A percentile compares a stretch with the other conserved stretches of the same genome.
Evolutionary conservation across 2,329 filamentous ascomycete species (phyloP).

Genomic region (Alternaria dauci): DNA sequence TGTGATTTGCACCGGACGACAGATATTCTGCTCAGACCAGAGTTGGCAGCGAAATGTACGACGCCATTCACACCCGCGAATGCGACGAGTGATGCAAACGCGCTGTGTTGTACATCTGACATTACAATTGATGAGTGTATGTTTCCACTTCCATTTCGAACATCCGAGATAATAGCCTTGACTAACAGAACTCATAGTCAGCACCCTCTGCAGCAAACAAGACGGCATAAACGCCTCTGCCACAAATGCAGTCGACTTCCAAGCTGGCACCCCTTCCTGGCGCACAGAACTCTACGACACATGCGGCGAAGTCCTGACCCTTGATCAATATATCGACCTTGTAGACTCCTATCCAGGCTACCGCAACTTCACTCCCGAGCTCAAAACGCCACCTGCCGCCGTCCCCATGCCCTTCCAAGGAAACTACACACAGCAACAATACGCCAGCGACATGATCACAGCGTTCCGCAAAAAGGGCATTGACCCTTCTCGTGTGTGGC

Average conservation of each 20-base stretch:
- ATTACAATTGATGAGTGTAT: slow-evolving; percentile 29
- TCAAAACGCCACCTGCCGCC: slow-evolving; percentile 63
- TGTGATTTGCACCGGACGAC: slow-evolving; percentile 75
- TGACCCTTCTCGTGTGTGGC: slow-evolving; percentile 51
- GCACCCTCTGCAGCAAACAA: slow-evolving; percentile 28
- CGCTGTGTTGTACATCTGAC: slow-evolving; percentile 30
- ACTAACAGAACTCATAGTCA: slow-evolving; percentile 2
- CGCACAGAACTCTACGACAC: slow-evolving; percentile 70
- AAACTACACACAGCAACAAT: slow-evolving; percentile 68
- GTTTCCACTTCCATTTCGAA: neutral
- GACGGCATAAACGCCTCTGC: slow-evolving; percentile 68
- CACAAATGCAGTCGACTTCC: slow-evolving; percentile 63
- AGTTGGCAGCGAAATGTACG: slow-evolving; percentile 71
- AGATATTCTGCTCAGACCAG: slow-evolving; percentile 69
- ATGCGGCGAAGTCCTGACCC: slow-evolving; percentile 66
- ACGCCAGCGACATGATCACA: slow-evolving; percentile 66
- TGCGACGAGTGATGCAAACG: slow-evolving; percentile 22
- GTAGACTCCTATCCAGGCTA: slow-evolving; percentile 61
- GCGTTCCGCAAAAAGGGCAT: slow-evolving; percentile 50
- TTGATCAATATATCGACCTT: slow-evolving; percentile 67
- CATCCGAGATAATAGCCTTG: neutral
- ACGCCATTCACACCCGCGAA: slow-evolving; percentile 66
- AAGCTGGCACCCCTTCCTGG: slow-evolving; percentile 64
- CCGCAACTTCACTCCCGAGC: slow-evolving; percentile 70
- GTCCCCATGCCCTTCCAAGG: slow-evolving; percentile 71